phyloP scores from a whole-genome alignment of 1,139 yeast species.

The Blastobotrys petasosporus region DNA sequence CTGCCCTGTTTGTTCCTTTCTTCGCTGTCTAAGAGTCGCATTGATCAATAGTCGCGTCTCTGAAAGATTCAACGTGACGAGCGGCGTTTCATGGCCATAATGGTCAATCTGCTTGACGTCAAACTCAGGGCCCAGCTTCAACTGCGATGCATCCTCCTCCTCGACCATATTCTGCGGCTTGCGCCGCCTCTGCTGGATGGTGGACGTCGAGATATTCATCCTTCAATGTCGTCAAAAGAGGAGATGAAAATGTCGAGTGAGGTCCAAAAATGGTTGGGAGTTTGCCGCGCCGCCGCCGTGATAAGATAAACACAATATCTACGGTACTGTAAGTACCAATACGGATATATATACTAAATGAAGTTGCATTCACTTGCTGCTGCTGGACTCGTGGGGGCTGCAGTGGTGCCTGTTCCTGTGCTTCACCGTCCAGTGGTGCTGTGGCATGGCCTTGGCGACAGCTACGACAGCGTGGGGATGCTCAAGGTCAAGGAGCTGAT shows the following conservation, averaged over 20 bases:
- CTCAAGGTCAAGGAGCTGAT: constrained; percentile 42
- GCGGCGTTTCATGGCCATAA: constrained; percentile 67
- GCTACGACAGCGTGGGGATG: constrained; percentile 60
- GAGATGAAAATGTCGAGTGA: too few relatives aligned
- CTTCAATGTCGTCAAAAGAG: too few relatives aligned
- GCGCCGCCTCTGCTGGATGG: constrained; percentile 75
- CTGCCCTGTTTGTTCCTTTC: constrained; percentile 43
- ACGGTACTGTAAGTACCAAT: too few relatives aligned
- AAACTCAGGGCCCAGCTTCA: constrained; percentile 90
- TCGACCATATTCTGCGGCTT: constrained; percentile 50
- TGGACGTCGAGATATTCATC: constrained; percentile 88
- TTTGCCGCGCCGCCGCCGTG: too few relatives aligned
- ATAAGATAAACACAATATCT: too few relatives aligned
- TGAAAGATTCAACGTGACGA: constrained; percentile 78
- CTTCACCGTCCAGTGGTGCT: constrained; percentile 50
- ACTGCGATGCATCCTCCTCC: constrained; percentile 84
- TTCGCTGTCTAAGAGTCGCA: constrained; percentile 82
- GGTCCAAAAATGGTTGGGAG: too few relatives aligned
- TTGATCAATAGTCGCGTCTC: constrained; percentile 87
- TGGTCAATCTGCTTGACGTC: constrained; percentile 75
- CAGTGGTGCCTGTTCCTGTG: background rate
- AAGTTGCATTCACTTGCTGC: too few relatives aligned
- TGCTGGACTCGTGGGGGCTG: too few relatives aligned
- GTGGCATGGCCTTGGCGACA: constrained; percentile 86
- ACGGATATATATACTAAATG: too few relatives aligned